phyloP scores from a whole-genome alignment of 306 rosid species.

The Quercus engelmannii region DNA sequence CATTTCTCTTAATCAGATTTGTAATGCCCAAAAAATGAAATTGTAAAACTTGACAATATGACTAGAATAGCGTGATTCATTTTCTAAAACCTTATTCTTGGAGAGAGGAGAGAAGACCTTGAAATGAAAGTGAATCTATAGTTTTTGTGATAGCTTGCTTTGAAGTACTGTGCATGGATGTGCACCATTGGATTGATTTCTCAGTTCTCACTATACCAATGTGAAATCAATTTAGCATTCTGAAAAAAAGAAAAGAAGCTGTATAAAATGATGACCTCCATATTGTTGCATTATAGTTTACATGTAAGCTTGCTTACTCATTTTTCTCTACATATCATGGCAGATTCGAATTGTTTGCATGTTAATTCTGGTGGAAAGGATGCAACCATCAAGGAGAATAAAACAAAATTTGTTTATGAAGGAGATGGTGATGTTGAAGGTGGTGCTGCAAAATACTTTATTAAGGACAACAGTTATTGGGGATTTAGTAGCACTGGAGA shows the following conservation, averaged over 20 bases:
- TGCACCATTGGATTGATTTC: background rate
- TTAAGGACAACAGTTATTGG: slow-evolving; percentile 12
- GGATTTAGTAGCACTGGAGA: slow-evolving; percentile 50
- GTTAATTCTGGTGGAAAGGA: background rate
- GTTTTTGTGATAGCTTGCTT: background rate
- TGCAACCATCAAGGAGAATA: slow-evolving; percentile 6
- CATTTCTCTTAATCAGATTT: background rate
- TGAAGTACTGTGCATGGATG: background rate
- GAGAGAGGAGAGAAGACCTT: background rate
- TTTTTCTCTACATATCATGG: background rate
- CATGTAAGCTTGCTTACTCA: slow-evolving; percentile 4
- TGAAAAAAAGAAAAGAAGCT: background rate
- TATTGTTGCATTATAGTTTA: background rate
- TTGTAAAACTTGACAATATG: too few species aligned
- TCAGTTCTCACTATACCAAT: background rate
- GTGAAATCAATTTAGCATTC: background rate
- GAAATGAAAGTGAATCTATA: background rate
- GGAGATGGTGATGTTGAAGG: slow-evolving; percentile 37
- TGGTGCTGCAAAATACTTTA: slow-evolving; percentile 21
- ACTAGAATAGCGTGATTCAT: background rate
- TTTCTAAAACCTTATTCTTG: background rate
- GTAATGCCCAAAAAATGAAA: background rate
- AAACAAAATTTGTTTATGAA: background rate
- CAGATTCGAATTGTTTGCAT: background rate
- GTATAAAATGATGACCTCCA: background rate